Base-by-base conservation (phyloP, 1,284 basidiomycete genomes). In the Cutaneotrichosporon cutaneum region DNA sequence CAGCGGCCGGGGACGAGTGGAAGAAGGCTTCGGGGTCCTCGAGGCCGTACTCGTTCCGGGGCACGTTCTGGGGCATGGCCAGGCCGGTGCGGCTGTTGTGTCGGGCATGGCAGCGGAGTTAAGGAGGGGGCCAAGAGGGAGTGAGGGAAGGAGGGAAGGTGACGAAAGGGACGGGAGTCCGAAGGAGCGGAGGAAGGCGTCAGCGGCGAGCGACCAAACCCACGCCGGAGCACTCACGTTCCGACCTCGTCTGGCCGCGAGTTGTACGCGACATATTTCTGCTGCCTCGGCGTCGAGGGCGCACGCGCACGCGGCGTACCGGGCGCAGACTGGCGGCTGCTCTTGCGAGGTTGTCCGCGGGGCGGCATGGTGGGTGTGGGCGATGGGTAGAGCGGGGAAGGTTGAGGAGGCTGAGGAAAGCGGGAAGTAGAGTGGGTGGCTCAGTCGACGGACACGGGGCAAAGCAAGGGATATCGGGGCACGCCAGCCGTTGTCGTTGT, bases 21-120 rank as follows among this genome's bases (percentile, higher is more conserved):
- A 94, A 85, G 70, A 92, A 82, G 67, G 87, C 85, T 60, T 87
- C 86, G 70, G 91, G 89, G 13, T 87, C 87, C 77, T 94, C 92
- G 74, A 90, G 91, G 11, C 92, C 94, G 72, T 92, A 89, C 16
- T 87, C 87, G 68, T 86, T 87, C 65, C 85, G 85, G 56, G 87
- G 85, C 55, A 90, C 85, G 73, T 86, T 64, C 3, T 59, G 67
- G 6, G 76, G 77, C 77, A 80, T 79, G 10, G 65, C 24, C 10
- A 59, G 64, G 10, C 75, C 75, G 3, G 78, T 73, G 7, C 71
- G 73, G 1, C 78, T 80, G 66, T 54, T 30, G 8, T 24, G 18
- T 24, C 3, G 5, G 26, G 22, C 45, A 48, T 6, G 18, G 26
- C 22, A 16, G 11, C n/a, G 24, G 24, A 14, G n/a, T n/a, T n/a